These are phyloP conservation scores for Candida maltosa DNA, from an alignment of 805 yeast species.

Conservation along the genomic window DNA sequence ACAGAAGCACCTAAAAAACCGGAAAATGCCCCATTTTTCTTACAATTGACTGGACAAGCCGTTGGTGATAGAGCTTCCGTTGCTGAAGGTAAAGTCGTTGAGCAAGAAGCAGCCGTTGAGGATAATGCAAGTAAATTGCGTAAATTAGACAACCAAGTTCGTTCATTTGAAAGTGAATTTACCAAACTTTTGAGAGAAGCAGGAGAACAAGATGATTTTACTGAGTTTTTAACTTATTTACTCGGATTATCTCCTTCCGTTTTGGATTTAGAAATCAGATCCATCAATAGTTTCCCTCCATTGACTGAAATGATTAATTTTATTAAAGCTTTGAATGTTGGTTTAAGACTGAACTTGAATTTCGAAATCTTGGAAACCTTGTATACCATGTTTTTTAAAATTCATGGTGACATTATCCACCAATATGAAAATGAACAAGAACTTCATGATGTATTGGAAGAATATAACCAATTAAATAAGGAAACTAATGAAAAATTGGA, in stretches of 20 bases:
- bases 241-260: conserved; percentile 67
- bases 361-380: conserved; percentile 82
- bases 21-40: conserved; percentile 76
- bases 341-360: conserved; percentile 53
- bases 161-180: conserved; percentile 69
- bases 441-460: conserved; percentile 44
- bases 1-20: conserved; percentile 84
- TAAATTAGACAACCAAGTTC: conserved; percentile 26
- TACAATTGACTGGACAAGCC: conserved; percentile 60
- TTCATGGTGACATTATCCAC: conserved; percentile 78
- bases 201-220: conserved; percentile 35
- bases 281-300: conserved; percentile 66
- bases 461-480: conserved; percentile 46
- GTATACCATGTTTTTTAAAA: conserved; percentile 66
- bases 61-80: conserved; percentile 68
- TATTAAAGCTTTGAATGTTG: conserved; percentile 62
- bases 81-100: conserved; percentile 27
- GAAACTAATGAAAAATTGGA: conserved; percentile 52
- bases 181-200: conserved; percentile 63
- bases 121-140: conserved; percentile 32
- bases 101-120: conserved; percentile 12
- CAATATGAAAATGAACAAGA: conserved; percentile 28
- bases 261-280: conserved; percentile 83
- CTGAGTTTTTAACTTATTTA: conserved; percentile 52
- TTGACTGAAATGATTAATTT: conserved; percentile 63